Evolutionary conservation across 805 yeast species (phyloP), one percentile per base, ranked within the genome.

Genomic region (Nakazawaea ambrosiae): DNA sequence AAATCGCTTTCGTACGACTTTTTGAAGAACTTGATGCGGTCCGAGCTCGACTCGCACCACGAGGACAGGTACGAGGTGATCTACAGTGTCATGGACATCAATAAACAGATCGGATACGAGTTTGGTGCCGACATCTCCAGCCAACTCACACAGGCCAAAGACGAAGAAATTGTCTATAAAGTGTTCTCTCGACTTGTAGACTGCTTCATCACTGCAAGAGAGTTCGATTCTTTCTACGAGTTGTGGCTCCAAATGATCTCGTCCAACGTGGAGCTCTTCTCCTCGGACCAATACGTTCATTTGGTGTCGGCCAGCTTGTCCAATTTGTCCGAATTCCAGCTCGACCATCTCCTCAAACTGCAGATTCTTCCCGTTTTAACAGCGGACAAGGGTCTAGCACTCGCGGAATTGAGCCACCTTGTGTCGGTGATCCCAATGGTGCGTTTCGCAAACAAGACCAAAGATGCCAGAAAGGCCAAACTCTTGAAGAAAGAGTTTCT

Each of bases 171-270:
- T n/a, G n/a, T n/a, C 56, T 56, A 4, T 42, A 37, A n/a, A 18
- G 20, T 3, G 25, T 56, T 11, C 37, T 57, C 34, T 7, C 58
- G 59, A 31, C 37, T 75, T n/a, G 53, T 71, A 1, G 56, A 61
- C 12, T 70, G 80, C 17, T 73, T 66, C 50, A 58, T 65, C 9
- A 70, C 63, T 46, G 78, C 78, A 4, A 73, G 89, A 63, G 86
- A 79, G 38, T 58, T 75, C 20, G 55, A 55, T 3, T 50, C 57
- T 4, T 81, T 81, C 45, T 60, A 74, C 34, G 52, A 59, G 6
- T 45, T 65, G 10, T 78, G 81, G 77, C 54, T 58, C 12, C 33
- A 34, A 20, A 12, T 41, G 41, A 40, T 37, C 22, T 20, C 23
- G 16, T 45, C 32, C 36, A 29, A 28, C 11, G 20, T 1, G 53